Evolutionary conservation across 768 basidiomycete genomes (phyloP).

Genomic region (Sporobolomyces phaffii): DNA sequence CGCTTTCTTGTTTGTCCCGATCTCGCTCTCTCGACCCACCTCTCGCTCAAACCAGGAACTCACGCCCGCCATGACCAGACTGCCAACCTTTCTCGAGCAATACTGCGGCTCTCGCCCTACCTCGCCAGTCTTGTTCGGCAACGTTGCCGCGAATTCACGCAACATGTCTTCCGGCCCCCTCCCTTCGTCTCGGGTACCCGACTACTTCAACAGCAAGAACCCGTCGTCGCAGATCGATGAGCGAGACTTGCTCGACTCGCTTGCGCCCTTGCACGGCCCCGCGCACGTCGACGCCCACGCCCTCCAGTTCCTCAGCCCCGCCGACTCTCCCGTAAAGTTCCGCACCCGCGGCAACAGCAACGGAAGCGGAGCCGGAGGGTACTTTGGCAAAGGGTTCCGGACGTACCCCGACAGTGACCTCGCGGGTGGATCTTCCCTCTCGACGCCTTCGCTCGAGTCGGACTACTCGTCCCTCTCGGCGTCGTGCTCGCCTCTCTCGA

Average conservation of each 20-base stretch:
- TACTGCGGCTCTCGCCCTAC: not conserved
- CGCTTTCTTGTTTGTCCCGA: too few relatives aligned
- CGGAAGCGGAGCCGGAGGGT: not conserved
- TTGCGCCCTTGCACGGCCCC: not conserved
- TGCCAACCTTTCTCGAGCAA: not conserved
- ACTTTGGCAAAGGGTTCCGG: not conserved
- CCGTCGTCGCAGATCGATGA: not conserved
- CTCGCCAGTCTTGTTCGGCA: not conserved
- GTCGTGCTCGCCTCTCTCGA: conserved; percentile 6
- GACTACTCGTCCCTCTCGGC: conserved; percentile 2
- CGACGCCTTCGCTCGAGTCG: conserved; percentile 13
- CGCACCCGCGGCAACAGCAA: not conserved
- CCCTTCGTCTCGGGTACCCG: not conserved
- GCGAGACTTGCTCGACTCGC: not conserved
- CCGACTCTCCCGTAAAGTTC: not conserved
- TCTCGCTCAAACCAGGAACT: not conserved
- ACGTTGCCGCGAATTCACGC: not conserved
- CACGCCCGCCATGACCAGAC: not conserved
- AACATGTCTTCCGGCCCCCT: not conserved
- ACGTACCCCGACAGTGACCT: too few relatives aligned
- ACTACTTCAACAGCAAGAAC: conserved; percentile 1
- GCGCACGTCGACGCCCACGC: not conserved
- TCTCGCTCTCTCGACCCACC: too few relatives aligned
- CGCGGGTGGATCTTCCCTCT: too few relatives aligned
- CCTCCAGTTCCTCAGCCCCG: not conserved